Evolutionary conservation across 441 rosid genomes (phyloP), one percentile per base, ranked within the genome.

Genomic region (Populus tomentosa): DNA sequence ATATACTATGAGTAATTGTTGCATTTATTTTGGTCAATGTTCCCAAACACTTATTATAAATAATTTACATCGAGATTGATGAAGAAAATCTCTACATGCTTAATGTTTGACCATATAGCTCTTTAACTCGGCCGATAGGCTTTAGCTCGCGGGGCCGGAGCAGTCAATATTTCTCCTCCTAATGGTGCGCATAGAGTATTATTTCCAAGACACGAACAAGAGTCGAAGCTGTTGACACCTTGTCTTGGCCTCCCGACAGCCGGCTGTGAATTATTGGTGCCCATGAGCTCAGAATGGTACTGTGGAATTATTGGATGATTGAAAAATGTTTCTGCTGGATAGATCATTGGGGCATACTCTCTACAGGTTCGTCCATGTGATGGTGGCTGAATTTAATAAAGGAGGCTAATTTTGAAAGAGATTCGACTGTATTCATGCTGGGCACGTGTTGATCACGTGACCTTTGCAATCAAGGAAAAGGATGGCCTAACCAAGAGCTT

Each of bases 291-390:
- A 82, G 76, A 23, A 23, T 67, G 68, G 79, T 16, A 26, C 26
- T 26, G 30, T 38, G 66, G 70, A 70, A 80, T 87, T 78, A 84
- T 83, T 83, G 83, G 68, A 64, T 2, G 61, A 77, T 42, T 59
- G 74, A 82, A 80, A 21, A 6, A 66, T 5, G 62, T 73, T 53
- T 56, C 10, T 16, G 20, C 16, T 61, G 18, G 67, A 14, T n/a
- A n/a, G 8, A 69, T 74, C 30, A 68, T 67, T 69, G 14, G 78
- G 71, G 30, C 67, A 77, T 28, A 75, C 66, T 8, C 73, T 79
- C 71, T 50, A 79, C 84, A 80, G 86, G 83, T 82, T 77, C 84
- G 83, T 82, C 85, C 86, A 86, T 77, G 86, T 82, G 87, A 74
- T 30, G 75, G 32, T 38, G 75, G 76, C 9, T 84, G 75, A 73